Base-by-base conservation (phyloP, 139 green algal genomes). In the Astrephomene gubernaculifera region DNA sequence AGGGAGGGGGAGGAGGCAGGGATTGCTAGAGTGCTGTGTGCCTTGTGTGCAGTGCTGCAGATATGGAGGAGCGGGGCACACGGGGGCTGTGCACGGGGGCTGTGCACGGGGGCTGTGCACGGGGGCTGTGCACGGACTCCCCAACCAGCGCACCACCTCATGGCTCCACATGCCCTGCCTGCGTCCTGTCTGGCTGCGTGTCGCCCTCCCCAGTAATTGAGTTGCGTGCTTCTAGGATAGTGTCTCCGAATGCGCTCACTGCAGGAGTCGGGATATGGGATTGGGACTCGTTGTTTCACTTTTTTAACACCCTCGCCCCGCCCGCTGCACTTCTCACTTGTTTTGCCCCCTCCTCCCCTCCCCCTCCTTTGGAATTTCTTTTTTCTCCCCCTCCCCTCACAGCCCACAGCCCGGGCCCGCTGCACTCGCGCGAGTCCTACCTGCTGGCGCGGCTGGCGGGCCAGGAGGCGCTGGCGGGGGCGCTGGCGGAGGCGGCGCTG, bases 381-480 rank as follows among this genome's bases (percentile, higher is more conserved):
- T 6, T 39, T 39, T 36, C 39, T 21, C 24, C 69, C 70, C 43
- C 4, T 31, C 22, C 43, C 29, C 61, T 0, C 57, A 39, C 60
- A 83, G 76, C 39, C 60, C 76, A 73, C n/a, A 73, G 53, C 60
- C n/a, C 49, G 17, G 76, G 60, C 57, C 39, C 61, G 12, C 41
- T 72, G 14, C 38, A 57, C 25, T 60, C 60, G 41, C 76, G 72
- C 38, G 76, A 83, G 76, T 73, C 76, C n/a, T 83, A 73, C 76
- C 39, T 63, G 39, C 57, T 83, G 19, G 21, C 14, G 4, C n/a
- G 25, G 1, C 5, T 73, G 76, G 27, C 43, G n/a, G 76, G n/a
- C n/a, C 76, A 83, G 60, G 60, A 72, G 38, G 76, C 76, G 60
- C 60, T 83, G 76, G 65, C 60, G 39, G 76, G 60, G 7, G 76